Conservation (phyloP, 805 yeast species). For the Saturnispora mendoncae region DNA sequence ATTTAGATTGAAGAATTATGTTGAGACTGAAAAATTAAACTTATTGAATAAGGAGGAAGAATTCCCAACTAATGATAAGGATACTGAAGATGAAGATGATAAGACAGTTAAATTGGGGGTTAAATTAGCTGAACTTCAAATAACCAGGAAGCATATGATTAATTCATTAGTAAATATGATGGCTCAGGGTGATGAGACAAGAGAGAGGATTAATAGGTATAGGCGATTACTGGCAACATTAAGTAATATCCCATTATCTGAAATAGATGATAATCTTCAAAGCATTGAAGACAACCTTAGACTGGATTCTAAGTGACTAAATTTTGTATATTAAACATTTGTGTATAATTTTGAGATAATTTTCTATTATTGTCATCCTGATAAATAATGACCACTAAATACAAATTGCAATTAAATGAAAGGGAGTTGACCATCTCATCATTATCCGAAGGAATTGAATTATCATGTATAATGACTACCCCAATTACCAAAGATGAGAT, state of each 20-base stretch:
- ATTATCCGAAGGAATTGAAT: conserved; percentile 4
- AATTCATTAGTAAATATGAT: conserved; percentile 32
- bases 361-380: too few species aligned
- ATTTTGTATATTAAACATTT: not conserved
- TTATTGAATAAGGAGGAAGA: conserved; percentile 12
- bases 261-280: conserved; percentile 59
- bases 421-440: conserved; percentile 13
- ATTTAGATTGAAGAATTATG: conserved; percentile 34
- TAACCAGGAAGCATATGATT: conserved; percentile 45
- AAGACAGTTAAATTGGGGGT: conserved; percentile 21
- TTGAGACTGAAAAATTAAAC: conserved; percentile 31
- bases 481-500: conserved; percentile 17
- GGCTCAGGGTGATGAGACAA: conserved; percentile 36
- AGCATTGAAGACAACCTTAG: conserved; percentile 36
- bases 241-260: conserved; percentile 57
- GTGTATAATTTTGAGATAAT: not conserved
- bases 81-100: not conserved
- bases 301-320: conserved; percentile 4
- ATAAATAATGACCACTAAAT: conserved; percentile 1
- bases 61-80: conserved; percentile 1
- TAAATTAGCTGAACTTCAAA: conserved; percentile 45
- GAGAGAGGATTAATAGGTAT: conserved; percentile 54
- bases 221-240: conserved; percentile 59
- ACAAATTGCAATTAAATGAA: conserved; percentile 14
- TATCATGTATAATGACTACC: conserved; percentile 17